These are phyloP conservation scores for Akebia trifoliata DNA, from an alignment of 164 flowering plant genomes.

Conservation along the genomic window DNA sequence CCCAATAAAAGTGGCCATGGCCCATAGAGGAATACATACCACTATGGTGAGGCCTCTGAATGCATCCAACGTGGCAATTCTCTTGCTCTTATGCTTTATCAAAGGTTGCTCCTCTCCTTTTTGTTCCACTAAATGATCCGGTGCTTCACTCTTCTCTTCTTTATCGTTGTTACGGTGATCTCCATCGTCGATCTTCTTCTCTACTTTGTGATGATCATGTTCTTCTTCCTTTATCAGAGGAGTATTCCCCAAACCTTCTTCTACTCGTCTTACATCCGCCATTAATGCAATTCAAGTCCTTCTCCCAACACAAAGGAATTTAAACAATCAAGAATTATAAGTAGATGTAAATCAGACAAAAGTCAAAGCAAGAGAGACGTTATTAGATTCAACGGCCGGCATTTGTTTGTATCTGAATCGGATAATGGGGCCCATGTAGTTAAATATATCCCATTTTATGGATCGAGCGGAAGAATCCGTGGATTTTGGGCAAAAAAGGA, in stretches of 20 bases:
- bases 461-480: too few species aligned
- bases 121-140: neutral
- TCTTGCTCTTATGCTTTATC: slow-evolving; percentile 42
- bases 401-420: too few species aligned
- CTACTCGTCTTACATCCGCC: slow-evolving; percentile 29
- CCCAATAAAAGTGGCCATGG: neutral
- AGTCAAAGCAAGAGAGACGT: too few species aligned
- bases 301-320: neutral
- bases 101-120: slow-evolving; percentile 8
- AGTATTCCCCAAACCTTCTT: slow-evolving; percentile 30
- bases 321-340: too few species aligned
- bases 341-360: too few species aligned
- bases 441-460: too few species aligned
- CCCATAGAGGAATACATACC: slow-evolving; percentile 18
- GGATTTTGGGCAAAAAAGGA: too few species aligned
- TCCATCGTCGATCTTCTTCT: neutral
- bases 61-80: slow-evolving; percentile 72
- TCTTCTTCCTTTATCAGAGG: slow-evolving; percentile 7
- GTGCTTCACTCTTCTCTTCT: slow-evolving; percentile 9
- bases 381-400: too few species aligned
- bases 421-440: too few species aligned
- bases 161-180: slow-evolving; percentile 7
- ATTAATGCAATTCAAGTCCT: neutral
- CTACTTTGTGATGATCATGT: neutral
- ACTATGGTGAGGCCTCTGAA: slow-evolving; percentile 80